Evolutionary conservation across 768 basidiomycete genomes (phyloP), one percentile per base, ranked within the genome.

Genomic region (Serendipita sp.): DNA sequence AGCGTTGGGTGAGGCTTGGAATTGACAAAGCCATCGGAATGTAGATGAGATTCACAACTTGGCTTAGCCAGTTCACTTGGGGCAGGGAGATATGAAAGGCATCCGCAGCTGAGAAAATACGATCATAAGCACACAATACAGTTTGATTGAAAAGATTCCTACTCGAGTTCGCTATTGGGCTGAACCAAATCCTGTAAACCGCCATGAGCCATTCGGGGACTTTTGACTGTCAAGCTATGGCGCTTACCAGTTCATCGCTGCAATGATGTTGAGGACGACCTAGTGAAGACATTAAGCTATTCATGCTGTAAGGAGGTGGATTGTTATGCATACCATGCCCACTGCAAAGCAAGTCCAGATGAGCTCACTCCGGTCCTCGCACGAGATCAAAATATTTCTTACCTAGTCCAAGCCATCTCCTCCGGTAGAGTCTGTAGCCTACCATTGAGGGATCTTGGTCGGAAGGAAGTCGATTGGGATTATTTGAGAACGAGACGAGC

Each of bases 41-140:
- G 65, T 82, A 90, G 0, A 84, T 70, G 28, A 81, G 75, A 2
- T 80, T 76, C 22, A 84, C 74, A 60, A 85, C 76, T 67, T 87
- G 90, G 11, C 85, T 82, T 1, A 92, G 74, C 90, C 90, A 91
- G 66, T 88, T 90, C 9, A 88, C 83, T 70, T 86, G 72, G 71
- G 83, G 75, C n/a, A 89, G 72, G 0, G 82, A 79, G 65, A 89
- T 81, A 20, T 75, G 73, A 66, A 90, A 89, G 41, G 85, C 82
- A 2, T 68, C 67, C 9, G 80, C 78, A 67, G 79, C 45, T 48
- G 26, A 48, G n/a, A n/a, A 20, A n/a, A 48, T 20, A 48, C n/a
- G 45, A 48, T 5, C n/a, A 38, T 38, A 14, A 38, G 14, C 14
- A 38, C 5, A 38, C 45, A 9, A 5, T 48, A 20, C 7, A 48